A percentile compares a stretch with the other conserved stretches of the same genome.
These are phyloP conservation scores for Epicoccum nigrum DNA, from an alignment of 2,329 filamentous ascomycete genomes.

Conservation along the genomic window DNA sequence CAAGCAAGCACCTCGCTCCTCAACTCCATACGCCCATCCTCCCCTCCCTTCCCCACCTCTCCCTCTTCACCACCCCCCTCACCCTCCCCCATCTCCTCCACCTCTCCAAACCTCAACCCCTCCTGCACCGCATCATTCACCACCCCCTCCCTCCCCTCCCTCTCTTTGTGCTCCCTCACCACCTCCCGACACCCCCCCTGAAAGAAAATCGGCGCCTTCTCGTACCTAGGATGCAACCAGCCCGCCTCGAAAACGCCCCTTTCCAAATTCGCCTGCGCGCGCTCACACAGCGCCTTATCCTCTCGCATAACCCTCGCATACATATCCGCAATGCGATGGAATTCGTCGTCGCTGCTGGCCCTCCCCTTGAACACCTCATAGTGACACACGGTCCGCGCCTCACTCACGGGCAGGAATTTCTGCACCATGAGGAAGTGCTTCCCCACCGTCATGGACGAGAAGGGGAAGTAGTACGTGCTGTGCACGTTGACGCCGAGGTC, in stretches of 20 bases:
- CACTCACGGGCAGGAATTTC: constrained; percentile 63
- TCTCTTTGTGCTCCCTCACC: constrained; percentile 41
- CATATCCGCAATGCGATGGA: constrained; percentile 62
- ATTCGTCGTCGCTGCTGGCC: constrained; percentile 62
- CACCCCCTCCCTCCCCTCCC: constrained; percentile 42
- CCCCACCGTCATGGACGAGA: constrained; percentile 28
- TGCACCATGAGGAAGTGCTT: constrained; percentile 66
- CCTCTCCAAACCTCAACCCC: constrained; percentile 21
- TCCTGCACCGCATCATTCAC: constrained; percentile 37
- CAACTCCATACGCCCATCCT: neutral
- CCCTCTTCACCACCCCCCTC: no score
- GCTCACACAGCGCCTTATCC: constrained; percentile 66
- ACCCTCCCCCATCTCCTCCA: no score
- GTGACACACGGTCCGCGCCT: constrained; percentile 57
- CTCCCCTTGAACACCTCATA: constrained; percentile 69
- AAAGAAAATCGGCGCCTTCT: constrained; percentile 63
- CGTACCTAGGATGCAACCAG: constrained; percentile 64
- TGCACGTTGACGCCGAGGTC: constrained; percentile 28
- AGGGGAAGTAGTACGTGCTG: constrained; percentile 39
- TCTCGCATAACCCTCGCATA: constrained; percentile 69
- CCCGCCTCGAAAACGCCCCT: constrained; percentile 66
- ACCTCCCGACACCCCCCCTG: constrained; percentile 57
- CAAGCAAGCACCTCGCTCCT: constrained; percentile 29
- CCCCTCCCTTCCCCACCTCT: constrained; percentile 8
- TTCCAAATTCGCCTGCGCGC: constrained; percentile 65